Conservation (phyloP, 1,284 basidiomycete species). For the Sanghuangporus sanghuang region DNA sequence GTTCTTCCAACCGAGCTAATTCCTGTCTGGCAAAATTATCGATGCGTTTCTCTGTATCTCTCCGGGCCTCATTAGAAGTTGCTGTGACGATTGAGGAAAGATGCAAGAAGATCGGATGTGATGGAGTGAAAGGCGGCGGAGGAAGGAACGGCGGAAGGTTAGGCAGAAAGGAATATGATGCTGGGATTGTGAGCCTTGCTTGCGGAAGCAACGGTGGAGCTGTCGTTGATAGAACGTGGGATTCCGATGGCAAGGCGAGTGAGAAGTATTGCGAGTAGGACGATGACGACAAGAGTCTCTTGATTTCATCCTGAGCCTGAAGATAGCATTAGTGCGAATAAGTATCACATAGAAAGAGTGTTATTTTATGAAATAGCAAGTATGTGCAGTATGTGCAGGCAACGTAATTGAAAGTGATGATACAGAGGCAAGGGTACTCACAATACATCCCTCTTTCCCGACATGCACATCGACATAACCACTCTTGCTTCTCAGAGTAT, state of each 20-base stretch:
- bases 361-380: neutral
- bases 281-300: constrained; percentile 38
- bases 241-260: constrained; percentile 41
- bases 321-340: neutral
- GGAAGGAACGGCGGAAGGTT: constrained; percentile 71
- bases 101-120: constrained; percentile 64
- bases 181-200: constrained; percentile 12
- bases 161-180: constrained; percentile 34
- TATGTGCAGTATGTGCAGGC: neutral
- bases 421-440: constrained; percentile 37
- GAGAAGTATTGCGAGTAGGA: constrained; percentile 50
- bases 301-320: constrained; percentile 46
- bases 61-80: constrained; percentile 50
- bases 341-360: neutral
- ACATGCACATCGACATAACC: constrained; percentile 73
- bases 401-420: neutral
- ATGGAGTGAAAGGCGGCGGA: constrained; percentile 71
- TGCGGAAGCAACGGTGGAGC: constrained; percentile 21
- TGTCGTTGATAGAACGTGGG: constrained; percentile 26
- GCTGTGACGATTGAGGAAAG: constrained; percentile 53
- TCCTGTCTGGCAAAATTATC: constrained; percentile 50
- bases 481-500: constrained; percentile 56
- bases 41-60: constrained; percentile 55
- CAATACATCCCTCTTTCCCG: constrained; percentile 42
- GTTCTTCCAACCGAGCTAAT: constrained; percentile 48